These are phyloP conservation scores for Ceratobasidium sp. DNA, from an alignment of 1,284 basidiomycete species.

Conservation along the genomic window DNA sequence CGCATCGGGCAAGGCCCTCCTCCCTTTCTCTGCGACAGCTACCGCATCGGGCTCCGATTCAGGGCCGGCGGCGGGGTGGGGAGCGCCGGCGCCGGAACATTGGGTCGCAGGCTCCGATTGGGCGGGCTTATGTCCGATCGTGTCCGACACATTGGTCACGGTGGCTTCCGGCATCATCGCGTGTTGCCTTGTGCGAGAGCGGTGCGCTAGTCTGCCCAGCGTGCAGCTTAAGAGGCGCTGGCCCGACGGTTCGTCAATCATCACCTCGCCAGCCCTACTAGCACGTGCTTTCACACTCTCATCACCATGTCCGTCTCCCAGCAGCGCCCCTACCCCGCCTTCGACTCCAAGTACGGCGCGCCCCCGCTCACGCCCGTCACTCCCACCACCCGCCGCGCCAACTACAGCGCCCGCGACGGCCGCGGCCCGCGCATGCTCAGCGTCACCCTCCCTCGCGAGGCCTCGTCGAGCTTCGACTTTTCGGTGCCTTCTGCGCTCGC, in stretches of 20 bases:
- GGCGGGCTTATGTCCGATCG: conserved; percentile 39
- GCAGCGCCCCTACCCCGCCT: conserved; percentile 26
- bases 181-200: conserved; percentile 43
- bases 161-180: conserved; percentile 43
- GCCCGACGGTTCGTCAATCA: conserved; percentile 28
- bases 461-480: conserved; percentile 39
- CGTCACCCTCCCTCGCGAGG: conserved; percentile 31
- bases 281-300: conserved; percentile 32
- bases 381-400: conserved; percentile 18
- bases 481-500: conserved; percentile 30
- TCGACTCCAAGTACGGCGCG: conserved; percentile 39
- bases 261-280: conserved; percentile 25
- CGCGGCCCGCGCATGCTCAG: conserved; percentile 23
- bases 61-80: conserved; percentile 24
- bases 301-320: conserved; percentile 22
- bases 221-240: conserved; percentile 40
- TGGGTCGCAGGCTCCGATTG: conserved; percentile 5
- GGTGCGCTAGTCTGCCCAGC: conserved; percentile 32
- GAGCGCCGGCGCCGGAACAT: conserved; percentile 17
- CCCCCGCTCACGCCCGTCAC: conserved; percentile 30
- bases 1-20: conserved; percentile 22
- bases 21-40: conserved; percentile 37
- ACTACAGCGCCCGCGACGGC: background rate
- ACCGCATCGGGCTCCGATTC: conserved; percentile 36
- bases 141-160: conserved; percentile 37